Percentiles rank a stretch among this genome's conserved stretches.
Conservation (phyloP, 129 eudicot species). For the Ambrosia artemisiifolia region DNA sequence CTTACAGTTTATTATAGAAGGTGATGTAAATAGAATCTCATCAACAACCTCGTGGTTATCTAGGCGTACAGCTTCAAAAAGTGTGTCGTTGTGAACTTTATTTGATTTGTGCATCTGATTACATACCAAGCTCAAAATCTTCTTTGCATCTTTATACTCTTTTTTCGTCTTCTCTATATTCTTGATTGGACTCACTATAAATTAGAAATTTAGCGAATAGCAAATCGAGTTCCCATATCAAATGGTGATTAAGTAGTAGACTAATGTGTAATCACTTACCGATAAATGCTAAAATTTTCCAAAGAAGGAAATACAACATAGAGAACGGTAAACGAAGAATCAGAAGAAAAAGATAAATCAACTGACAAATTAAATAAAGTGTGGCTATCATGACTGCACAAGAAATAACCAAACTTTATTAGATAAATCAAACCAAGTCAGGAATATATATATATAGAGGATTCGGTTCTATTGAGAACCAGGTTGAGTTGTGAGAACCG, state of each 20-base stretch:
- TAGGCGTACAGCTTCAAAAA: background rate
- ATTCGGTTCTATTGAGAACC: no score
- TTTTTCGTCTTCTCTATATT: slow-evolving; percentile 2
- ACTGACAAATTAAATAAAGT: background rate
- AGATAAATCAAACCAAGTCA: no score
- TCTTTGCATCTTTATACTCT: background rate
- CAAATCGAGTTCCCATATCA: no score
- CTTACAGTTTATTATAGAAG: background rate
- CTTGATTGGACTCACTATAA: background rate
- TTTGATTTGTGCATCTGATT: background rate
- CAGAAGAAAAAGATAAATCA: background rate
- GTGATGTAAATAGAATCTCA: background rate
- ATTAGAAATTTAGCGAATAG: background rate
- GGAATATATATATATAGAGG: background rate
- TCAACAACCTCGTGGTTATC: background rate
- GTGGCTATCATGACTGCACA: slow-evolving; percentile 26
- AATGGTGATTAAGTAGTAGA: no score
- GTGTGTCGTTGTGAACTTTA: background rate
- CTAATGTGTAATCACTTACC: background rate
- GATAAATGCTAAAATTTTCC: background rate
- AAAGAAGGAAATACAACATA: background rate
- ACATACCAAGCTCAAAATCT: background rate
- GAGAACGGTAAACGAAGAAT: background rate
- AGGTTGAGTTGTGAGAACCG: no score
- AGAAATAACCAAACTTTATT: no score